Evolutionary conservation across 345 rosid species (phyloP), one percentile per base, ranked within the genome.

Genomic region (Heritiera littoralis): DNA sequence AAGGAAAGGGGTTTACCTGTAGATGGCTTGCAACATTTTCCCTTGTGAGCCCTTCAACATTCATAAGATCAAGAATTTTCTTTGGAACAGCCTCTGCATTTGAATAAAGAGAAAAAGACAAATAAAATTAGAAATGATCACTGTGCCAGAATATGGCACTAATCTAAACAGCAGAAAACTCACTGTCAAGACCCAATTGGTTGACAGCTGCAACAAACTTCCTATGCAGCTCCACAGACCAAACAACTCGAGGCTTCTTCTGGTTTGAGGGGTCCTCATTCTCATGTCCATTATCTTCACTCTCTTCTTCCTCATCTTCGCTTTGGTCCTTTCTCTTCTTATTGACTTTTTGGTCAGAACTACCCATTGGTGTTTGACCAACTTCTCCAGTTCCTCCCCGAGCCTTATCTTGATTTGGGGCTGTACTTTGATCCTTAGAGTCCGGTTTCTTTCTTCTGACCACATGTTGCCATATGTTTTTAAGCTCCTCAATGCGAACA

Each of bases 11-110:
- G 54, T 45, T 70, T 84, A 83, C 99, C 97, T 96, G 98, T 78
- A 96, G 85, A 86, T 96, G 99, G 79, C 99, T 94, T 49, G 99
- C 99, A 38, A 96, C 99, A 81, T 96, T 96, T 87, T 96, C 98
- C 84, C 99, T 92, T 7, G 98, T 92, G 75, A 94, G 92, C 77
- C 93, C 89, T 71, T 92, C 99, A 67, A 92, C 89, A 78, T 92
- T 90, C 99, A 96, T 96, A 77, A 89, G 79, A 80, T 94, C 98
- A 71, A 94, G 98, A 79, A 96, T 92, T 79, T 94, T 96, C 83
- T 94, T 96, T 0, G 99, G 99, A 63, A 96, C 98, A 78, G 98
- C 98, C 88, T 91, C 99, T 96, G 91, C 85, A 82, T 67, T 72
- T 48, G 48, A 75, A 56, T 1, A 15, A 76, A 74, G 4, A 48